Evolutionary conservation across 768 basidiomycete genomes (phyloP), one percentile per base, ranked within the genome.

Genomic region (Omphalotus guepiniiformis): DNA sequence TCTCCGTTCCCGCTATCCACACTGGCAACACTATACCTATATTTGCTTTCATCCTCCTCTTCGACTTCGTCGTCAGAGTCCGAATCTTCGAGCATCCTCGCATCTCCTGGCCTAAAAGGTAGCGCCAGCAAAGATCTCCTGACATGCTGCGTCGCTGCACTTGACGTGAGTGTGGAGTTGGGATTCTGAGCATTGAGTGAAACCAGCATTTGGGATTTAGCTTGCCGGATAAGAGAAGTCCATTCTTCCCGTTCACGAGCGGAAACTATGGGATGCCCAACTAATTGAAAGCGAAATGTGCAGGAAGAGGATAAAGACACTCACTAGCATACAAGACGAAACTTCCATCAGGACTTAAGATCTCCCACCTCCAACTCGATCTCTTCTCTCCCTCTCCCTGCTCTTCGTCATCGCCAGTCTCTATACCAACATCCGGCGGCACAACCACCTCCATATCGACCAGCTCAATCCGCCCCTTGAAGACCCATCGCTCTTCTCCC

Each of bases 131-230:
- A 63, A 0, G 78, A 78, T 3, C 81, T 78, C 30, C 89, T 78
- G 13, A 92, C 71, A 57, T 92, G 89, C 29, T 82, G 76, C 1
- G 81, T 89, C 0, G 86, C 85, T 1, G 82, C 64, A 0, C 88
- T 90, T 0, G 86, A 85, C 0, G 88, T 88, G 21, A 92, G 72
- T 0, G 89, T 92, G 6, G 88, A 88, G 60, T 91, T 80, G 4
- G 88, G 86, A 55, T 86, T 78, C 26, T 78, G 86, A 47, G 79
- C 64, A 52, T 84, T 85, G 23, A 91, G 69, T 0, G 83, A 80
- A 18, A 76, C 70, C n/a, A 92, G 73, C n/a, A 83, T 68, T 34
- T 83, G 74, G 2, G 77, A 69, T 59, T 90, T 91, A 30, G 89
- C 81, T 46, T 74, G 72, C 27, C 89, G 74, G 40, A 92, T 83